Percentiles rank a stretch among this genome's conserved stretches.
These are phyloP conservation scores for Funneliformis mosseae DNA, from an alignment of 192 early-diverging fungal species.

Conservation along the genomic window DNA sequence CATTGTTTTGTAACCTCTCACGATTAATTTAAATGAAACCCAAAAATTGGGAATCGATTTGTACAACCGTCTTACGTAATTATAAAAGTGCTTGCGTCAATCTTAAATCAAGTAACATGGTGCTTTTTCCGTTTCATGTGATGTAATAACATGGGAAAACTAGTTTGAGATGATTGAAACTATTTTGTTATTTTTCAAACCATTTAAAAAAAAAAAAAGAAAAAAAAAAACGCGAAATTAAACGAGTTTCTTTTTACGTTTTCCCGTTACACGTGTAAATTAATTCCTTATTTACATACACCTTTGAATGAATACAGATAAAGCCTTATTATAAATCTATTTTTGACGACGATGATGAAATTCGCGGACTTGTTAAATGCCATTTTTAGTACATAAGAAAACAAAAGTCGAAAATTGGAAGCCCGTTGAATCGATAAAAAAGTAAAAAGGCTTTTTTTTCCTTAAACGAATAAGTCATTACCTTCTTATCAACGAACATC, in stretches of 20 bases:
- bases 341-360: too few species aligned
- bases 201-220: too few species aligned
- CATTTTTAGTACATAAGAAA: neutral
- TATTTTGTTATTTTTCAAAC: too few species aligned
- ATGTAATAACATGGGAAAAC: neutral
- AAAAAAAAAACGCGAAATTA: neutral
- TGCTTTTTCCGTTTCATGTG: neutral
- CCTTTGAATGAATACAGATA: neutral
- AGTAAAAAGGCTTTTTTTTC: neutral
- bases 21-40: neutral
- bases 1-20: too few species aligned
- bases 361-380: neutral
- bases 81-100: neutral
- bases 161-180: too few species aligned
- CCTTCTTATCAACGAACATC: too few species aligned
- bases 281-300: neutral
- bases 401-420: neutral
- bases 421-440: neutral
- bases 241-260: neutral
- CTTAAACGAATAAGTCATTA: too few species aligned
- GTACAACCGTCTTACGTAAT: neutral
- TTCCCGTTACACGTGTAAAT: too few species aligned
- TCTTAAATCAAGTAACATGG: too few species aligned
- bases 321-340: neutral
- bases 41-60: neutral